Evolutionary conservation across 1,284 basidiomycete species (phyloP).

Genomic region (Erythrobasidium hasegawianum): DNA sequence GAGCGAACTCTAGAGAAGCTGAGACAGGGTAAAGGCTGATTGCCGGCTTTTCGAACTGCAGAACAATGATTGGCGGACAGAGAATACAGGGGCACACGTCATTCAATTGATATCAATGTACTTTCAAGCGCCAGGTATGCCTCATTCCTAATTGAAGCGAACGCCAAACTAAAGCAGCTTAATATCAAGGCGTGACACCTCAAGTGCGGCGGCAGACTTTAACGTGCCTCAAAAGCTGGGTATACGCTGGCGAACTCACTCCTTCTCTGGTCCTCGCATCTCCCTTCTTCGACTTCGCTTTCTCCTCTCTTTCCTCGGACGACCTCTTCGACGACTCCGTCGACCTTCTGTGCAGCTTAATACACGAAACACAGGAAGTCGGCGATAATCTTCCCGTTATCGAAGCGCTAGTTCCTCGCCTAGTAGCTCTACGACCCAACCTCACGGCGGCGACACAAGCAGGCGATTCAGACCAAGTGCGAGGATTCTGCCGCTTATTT

Average conservation of each 20-base stretch:
- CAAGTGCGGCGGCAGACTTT: conserved; percentile 84
- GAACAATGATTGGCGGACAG: conserved; percentile 58
- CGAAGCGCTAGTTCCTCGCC: conserved; percentile 74
- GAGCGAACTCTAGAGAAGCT: conserved; percentile 48
- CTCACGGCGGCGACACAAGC: conserved; percentile 54
- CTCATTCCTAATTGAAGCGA: neutral
- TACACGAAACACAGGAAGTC: conserved; percentile 97
- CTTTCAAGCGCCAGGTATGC: conserved; percentile 76
- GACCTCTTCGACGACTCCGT: conserved; percentile 88
- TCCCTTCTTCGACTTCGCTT: conserved; percentile 77
- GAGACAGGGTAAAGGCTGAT: too few species aligned
- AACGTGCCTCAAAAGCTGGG: conserved; percentile 79
- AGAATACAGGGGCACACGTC: conserved; percentile 74
- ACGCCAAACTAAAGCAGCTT: neutral
- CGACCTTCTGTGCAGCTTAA: conserved; percentile 86
- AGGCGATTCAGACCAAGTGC: conserved; percentile 66
- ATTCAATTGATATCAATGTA: conserved; percentile 82
- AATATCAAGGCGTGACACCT: conserved; percentile 67
- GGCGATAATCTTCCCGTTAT: conserved; percentile 90
- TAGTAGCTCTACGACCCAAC: conserved; percentile 67
- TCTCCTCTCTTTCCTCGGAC: conserved; percentile 78
- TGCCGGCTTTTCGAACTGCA: conserved; percentile 3
- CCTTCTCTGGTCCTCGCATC: conserved; percentile 65
- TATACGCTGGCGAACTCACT: conserved; percentile 78
- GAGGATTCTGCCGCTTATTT: conserved; percentile 86